phyloP scores from a whole-genome alignment of 139 green algal species.

The Pedinophyceae sp. region DNA sequence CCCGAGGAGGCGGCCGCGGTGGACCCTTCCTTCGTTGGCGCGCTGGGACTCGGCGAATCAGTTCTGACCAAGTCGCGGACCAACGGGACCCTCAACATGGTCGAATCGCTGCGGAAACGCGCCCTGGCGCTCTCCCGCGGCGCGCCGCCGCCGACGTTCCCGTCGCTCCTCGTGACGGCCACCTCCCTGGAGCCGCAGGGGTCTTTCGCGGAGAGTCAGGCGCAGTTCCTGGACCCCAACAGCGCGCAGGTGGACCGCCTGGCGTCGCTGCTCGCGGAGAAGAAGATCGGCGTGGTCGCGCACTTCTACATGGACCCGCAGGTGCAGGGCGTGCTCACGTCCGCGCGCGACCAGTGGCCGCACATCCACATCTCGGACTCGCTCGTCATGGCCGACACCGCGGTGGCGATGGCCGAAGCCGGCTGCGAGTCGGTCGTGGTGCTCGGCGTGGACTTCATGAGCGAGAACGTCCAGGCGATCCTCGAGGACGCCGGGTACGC shows the following conservation, averaged over 20 bases:
- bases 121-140: conserved; percentile 21
- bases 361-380: conserved; percentile 9
- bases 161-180: conserved; percentile 59
- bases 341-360: conserved; percentile 1
- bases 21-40: conserved; percentile 5
- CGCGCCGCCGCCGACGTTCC: conserved; percentile 50
- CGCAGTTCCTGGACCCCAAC: conserved; percentile 30
- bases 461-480: conserved; percentile 92
- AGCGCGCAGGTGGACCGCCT: conserved; percentile 23
- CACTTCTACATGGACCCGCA: conserved; percentile 99
- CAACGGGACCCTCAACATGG: conserved; percentile 68
- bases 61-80: conserved; percentile 44
- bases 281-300: conserved; percentile 91
- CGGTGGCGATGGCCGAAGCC: conserved; percentile 61
- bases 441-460: conserved; percentile 98
- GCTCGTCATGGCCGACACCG: conserved; percentile 66
- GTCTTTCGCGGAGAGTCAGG: neutral
- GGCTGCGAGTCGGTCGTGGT: conserved; percentile 79
- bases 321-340: conserved; percentile 15
- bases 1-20: conserved; percentile 24
- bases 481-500: conserved; percentile 63
- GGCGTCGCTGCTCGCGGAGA: conserved; percentile 43
- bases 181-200: conserved; percentile 25
- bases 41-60: conserved; percentile 23
- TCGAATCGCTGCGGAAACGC: conserved; percentile 53